Base-by-base conservation (phyloP, 768 basidiomycete genomes). In the Phaeotremella fagi region DNA sequence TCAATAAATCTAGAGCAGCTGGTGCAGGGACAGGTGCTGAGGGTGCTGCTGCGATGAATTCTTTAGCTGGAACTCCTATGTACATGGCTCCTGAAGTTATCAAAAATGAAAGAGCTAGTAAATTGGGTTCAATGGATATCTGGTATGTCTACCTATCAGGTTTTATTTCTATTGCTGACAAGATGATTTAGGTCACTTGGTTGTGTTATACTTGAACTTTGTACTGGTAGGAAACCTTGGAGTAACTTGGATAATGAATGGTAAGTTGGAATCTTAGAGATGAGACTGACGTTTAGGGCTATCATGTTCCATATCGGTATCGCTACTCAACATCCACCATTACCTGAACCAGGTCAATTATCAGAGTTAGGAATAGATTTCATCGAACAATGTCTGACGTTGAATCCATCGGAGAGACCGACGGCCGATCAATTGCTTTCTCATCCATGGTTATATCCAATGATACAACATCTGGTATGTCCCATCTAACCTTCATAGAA, bases 261-360 rank as follows among this genome's bases (percentile, higher is more conserved):
- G 95, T 91, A 59, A 57, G 82, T 58, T 29, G 47, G 44, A 15
- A 1, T n/a, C n/a, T 12, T 12, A 9, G 25, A 23, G 41, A 43
- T 23, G 1, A 2, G 11, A 23, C 46, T 57, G 50, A 60, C 41
- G 27, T 33, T 3, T 64, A 94, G 92, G 92, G 92, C 94, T n/a
- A 94, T 97, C 76, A 97, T 97, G 94, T 98, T 94, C 79, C 91
- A 94, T 70, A 95, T 97, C 52, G 94, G 94, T 41, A 89, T 95
- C 41, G 88, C 92, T 5, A 94, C 90, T 2, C 87, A 98, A 63
- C 90, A 95, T 66, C 95, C 95, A 16, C 92, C 91, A 6, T 77
- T 99, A 14, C 95, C 95, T 3, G 91, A 97, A 62, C 81, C 87
- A 6, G 84, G 83, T 45, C 88, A 98, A 75, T 82, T 98, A 25